Base-by-base conservation (phyloP, 148 eudicot species). In the Salicornia ramosissima region DNA sequence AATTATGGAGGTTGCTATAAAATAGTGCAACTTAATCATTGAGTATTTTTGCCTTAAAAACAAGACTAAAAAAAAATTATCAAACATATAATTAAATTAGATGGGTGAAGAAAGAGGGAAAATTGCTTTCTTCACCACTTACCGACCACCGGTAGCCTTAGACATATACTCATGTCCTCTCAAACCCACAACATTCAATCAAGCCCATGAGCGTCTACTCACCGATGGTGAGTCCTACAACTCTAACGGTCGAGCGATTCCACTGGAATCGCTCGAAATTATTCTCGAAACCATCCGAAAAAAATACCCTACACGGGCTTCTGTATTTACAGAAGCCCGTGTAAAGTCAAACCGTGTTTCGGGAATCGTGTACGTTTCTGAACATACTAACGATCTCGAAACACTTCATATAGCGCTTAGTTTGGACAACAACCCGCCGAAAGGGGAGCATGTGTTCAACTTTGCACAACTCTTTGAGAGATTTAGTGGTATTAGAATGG, bases 121-220 rank as follows among this genome's bases (percentile, higher is more conserved):
- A 19, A 31, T 74, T 16, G 77, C 72, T 5, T 74, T 74, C 67
- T 74, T 74, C 67, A 13, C 72, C 13, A 67, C 77, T 13, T 74
- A 74, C 4, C 22, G 77, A 15, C 71, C 77, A 47, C 77, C 77
- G 2, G 66, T 67, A 25, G 67, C 77, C 0, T 54, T 74, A 29
- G 71, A 67, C 68, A n/a, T 74, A 31, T 74, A 59, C 77, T 67
- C 77, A 1, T 39, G 64, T 47, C 72, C 64, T 12, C 24, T 49
- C 14, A 3, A 25, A 57, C 10, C n/a, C n/a, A 1, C 28, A 13
- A 5, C 11, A 3, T 6, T 52, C 6, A 8, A 26, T 1, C 26
- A 2, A 15, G 1, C 34, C 46, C 28, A 28, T 0, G 67, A 67
- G 36, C 18, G 19, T 5, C 29, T 16, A 5, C 45, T 74, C 60